Evolutionary conservation across 352 stramenopile species (phyloP).

Genomic region (Phytopythium chamaehyphon): DNA sequence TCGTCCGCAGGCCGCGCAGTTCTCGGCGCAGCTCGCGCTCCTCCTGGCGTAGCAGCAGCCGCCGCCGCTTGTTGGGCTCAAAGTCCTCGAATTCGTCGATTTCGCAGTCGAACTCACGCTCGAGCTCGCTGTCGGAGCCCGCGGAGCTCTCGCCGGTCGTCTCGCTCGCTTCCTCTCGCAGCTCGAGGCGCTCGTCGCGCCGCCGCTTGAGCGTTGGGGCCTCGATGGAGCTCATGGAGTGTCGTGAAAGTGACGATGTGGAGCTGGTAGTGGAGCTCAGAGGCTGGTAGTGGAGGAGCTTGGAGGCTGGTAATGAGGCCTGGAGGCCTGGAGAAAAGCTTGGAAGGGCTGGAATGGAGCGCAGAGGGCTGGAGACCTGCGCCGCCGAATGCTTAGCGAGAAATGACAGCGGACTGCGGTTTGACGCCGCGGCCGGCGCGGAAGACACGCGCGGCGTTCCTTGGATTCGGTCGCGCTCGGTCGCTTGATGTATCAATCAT

Average conservation of each 20-base stretch:
- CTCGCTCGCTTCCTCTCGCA: constrained; percentile 12
- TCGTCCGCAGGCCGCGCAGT: constrained; percentile 24
- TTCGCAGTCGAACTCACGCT: too few relatives aligned
- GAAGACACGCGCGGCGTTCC: constrained; percentile 3
- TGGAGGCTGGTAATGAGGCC: too few relatives aligned
- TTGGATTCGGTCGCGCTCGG: constrained; percentile 2
- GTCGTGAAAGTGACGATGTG: too few relatives aligned
- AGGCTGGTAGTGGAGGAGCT: too few relatives aligned
- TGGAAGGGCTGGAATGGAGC: too few relatives aligned
- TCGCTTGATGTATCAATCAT: too few relatives aligned
- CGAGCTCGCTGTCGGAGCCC: constrained; percentile 19
- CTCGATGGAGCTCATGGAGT: too few relatives aligned
- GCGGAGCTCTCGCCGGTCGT: constrained; percentile 33
- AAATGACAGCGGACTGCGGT: constrained; percentile 20
- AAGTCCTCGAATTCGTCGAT: constrained; percentile 11
- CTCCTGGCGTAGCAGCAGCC: constrained; percentile 6
- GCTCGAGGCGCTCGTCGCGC: constrained; percentile 13
- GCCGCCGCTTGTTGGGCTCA: constrained; percentile 24
- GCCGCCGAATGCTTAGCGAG: constrained; percentile 11
- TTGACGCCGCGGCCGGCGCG: constrained; percentile 3
- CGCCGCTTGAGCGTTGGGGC: constrained; percentile 29
- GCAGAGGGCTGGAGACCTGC: constrained; percentile 8
- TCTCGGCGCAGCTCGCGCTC: constrained; percentile 11
- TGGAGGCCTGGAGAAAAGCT: too few relatives aligned
- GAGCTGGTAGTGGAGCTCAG: too few relatives aligned